Conservation (phyloP, 1,139 yeast genomes). For the Geotrichum carabidarum region DNA sequence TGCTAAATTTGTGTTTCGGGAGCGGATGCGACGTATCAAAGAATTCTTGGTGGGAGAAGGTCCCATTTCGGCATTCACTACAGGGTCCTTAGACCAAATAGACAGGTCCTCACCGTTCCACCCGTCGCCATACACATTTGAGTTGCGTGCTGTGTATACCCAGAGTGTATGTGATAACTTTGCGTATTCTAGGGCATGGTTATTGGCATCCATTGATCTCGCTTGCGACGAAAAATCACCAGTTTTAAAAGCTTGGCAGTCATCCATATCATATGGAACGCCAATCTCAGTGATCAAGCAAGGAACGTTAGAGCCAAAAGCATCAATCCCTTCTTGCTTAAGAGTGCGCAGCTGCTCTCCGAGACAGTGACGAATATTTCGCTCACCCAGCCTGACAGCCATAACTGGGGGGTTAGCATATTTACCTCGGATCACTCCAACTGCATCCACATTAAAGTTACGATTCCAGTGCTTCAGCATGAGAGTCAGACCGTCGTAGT, state of each 20-base stretch:
- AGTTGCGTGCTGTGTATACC: conserved; percentile 71
- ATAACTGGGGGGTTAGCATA: conserved; percentile 64
- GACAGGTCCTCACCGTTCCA: conserved; percentile 95
- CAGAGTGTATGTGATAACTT: conserved; percentile 73
- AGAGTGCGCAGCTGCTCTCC: conserved; percentile 61
- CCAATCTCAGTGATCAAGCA: conserved; percentile 90
- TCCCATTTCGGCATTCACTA: conserved; percentile 3
- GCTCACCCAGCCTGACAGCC: conserved; percentile 75
- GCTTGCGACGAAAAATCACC: conserved; percentile 71
- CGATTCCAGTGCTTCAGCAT: conserved; percentile 76
- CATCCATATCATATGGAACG: conserved; percentile 92
- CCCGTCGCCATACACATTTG: conserved; percentile 78
- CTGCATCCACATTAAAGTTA: conserved; percentile 67
- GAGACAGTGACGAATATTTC: conserved; percentile 66
- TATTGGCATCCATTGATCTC: conserved; percentile 76
- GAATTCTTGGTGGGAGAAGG: not conserved
- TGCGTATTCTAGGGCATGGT: conserved; percentile 69
- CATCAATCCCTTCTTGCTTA: conserved; percentile 50
- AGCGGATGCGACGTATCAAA: conserved; percentile 2
- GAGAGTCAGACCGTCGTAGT: conserved; percentile 86
- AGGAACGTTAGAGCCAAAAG: conserved; percentile 36
- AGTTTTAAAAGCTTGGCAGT: conserved; percentile 57
- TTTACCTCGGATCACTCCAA: conserved; percentile 79
- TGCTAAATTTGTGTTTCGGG: not conserved
- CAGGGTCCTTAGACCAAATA: conserved; percentile 62